phyloP scores from a whole-genome alignment of 2,329 filamentous ascomycete species.

The Exophiala oligosperma region DNA sequence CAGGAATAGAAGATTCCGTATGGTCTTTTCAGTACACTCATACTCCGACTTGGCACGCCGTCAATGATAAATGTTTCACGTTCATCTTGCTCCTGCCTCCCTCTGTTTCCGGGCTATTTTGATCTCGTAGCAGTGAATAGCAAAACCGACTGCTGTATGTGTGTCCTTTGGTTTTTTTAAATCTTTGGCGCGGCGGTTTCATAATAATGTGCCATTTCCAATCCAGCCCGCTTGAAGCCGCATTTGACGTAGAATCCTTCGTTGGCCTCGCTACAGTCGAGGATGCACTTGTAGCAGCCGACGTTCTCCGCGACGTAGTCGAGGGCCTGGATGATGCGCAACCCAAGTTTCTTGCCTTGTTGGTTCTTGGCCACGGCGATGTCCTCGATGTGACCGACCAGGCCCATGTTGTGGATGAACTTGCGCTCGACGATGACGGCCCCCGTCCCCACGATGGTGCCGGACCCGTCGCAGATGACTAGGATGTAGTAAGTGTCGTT shows the following conservation, averaged over 20 bases:
- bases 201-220: conserved; percentile 98
- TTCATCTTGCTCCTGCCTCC: no score
- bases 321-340: conserved; percentile 90
- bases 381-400: conserved; percentile 95
- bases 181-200: conserved; percentile 24
- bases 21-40: no score
- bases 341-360: conserved; percentile 93
- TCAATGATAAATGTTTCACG: no score
- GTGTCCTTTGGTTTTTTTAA: not conserved
- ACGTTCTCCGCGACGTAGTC: conserved; percentile 84
- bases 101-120: no score
- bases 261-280: conserved; percentile 94
- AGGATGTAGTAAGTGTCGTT: conserved; percentile 82
- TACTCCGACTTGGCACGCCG: no score
- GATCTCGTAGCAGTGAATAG: no score
- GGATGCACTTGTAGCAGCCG: conserved; percentile 94
- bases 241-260: conserved; percentile 99
- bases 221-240: conserved; percentile 84
- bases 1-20: no score
- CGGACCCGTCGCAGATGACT: conserved; percentile 73
- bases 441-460: conserved; percentile 82
- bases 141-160: no score
- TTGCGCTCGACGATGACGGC: conserved; percentile 91
- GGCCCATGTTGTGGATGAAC: conserved; percentile 51
- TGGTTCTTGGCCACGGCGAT: conserved; percentile 94